Percentiles rank a stretch among this genome's conserved stretches.
Conservation (phyloP, 441 rosid genomes). For the Populus hybrid region DNA sequence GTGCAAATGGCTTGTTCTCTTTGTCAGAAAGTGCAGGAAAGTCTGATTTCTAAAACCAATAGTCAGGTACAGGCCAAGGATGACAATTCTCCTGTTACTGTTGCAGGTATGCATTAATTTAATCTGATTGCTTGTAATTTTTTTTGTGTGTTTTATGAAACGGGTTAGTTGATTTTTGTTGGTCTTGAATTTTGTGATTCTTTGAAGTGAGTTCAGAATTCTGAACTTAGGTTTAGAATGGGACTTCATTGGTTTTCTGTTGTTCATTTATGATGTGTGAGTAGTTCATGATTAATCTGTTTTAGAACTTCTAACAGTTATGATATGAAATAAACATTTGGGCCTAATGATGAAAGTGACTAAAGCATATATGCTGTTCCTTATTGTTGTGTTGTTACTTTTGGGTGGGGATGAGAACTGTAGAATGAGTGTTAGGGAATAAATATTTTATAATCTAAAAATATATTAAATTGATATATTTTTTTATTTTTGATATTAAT, state of each 20-base stretch:
- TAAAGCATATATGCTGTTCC: background rate
- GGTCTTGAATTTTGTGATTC: conserved; percentile 1
- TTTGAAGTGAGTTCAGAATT: background rate
- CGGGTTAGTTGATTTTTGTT: conserved; percentile 11
- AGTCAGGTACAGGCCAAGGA: conserved; percentile 51
- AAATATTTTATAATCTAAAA: too few species aligned
- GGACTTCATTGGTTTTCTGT: background rate
- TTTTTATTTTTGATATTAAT: too few species aligned
- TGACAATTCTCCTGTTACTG: conserved; percentile 61
- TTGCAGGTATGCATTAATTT: conserved; percentile 42
- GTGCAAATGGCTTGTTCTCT: conserved; percentile 64
- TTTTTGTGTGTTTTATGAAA: background rate
- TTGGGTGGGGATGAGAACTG: conserved; percentile 4
- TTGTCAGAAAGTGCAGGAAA: conserved; percentile 56
- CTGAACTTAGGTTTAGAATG: background rate
- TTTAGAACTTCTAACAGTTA: background rate
- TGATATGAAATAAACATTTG: conserved; percentile 1
- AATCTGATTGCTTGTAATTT: background rate
- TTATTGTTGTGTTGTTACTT: background rate
- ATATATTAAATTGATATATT: too few species aligned
- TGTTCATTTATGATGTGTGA: background rate
- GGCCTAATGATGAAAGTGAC: background rate
- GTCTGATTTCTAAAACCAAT: conserved; percentile 35
- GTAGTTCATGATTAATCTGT: background rate
- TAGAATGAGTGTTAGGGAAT: background rate